These are phyloP conservation scores for Heritiera fomes DNA, from an alignment of 345 rosid genomes.

Conservation along the genomic window DNA sequence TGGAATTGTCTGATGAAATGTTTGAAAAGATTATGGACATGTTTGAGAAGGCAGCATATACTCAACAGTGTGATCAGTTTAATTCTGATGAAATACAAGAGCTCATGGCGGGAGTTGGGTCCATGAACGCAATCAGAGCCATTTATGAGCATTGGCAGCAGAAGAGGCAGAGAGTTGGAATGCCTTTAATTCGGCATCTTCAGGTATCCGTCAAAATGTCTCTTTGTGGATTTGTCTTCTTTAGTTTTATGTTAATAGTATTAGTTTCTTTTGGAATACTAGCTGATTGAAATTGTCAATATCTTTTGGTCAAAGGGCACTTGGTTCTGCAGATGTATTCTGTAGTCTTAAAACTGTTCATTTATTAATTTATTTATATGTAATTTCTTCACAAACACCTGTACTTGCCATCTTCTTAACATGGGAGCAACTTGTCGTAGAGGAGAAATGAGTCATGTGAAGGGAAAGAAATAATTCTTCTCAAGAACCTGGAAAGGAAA, in stretches of 20 bases:
- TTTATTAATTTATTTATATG: neutral
- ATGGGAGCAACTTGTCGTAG: neutral
- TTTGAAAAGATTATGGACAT: slow-evolving; percentile 84
- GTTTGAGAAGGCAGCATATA: slow-evolving; percentile 87
- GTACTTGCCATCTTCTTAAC: slow-evolving; percentile 1
- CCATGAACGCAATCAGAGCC: slow-evolving; percentile 46
- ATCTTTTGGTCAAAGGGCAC: slow-evolving; percentile 6
- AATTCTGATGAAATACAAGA: slow-evolving; percentile 66
- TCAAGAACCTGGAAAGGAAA: neutral
- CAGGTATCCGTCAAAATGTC: slow-evolving; percentile 57
- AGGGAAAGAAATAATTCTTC: neutral
- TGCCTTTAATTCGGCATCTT: slow-evolving; percentile 91
- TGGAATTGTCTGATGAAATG: slow-evolving; percentile 52
- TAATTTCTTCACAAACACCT: neutral
- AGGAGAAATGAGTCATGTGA: neutral
- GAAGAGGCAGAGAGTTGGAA: slow-evolving; percentile 77
- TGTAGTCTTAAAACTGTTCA: neutral
- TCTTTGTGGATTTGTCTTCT: neutral
- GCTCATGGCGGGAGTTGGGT: slow-evolving; percentile 54
- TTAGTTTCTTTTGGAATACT: neutral
- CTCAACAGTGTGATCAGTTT: slow-evolving; percentile 67
- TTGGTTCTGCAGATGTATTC: slow-evolving; percentile 3
- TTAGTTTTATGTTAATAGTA: neutral
- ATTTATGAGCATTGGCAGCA: slow-evolving; percentile 73
- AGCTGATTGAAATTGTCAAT: neutral